Evolutionary conservation across 495 filamentous ascomycete species (phyloP).

Genomic region (Pyrenula massariospora): DNA sequence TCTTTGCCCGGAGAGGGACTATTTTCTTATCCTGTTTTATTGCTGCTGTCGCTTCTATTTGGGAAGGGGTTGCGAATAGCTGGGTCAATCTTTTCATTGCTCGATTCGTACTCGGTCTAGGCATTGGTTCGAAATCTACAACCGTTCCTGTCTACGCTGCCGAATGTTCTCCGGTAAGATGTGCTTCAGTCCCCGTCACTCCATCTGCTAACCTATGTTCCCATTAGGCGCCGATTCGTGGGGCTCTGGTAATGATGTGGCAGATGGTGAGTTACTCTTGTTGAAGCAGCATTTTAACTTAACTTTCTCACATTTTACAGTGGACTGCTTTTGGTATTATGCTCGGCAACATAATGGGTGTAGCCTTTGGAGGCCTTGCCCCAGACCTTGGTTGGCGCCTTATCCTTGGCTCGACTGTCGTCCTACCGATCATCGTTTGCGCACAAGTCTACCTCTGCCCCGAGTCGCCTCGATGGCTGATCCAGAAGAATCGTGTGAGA

Average conservation of each 20-base stretch:
- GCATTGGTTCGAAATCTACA: conserved; percentile 47
- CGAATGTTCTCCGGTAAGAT: conserved; percentile 43
- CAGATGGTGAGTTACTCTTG: conserved; percentile 30
- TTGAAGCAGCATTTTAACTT: conserved; percentile 8
- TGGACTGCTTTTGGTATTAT: conserved; percentile 70
- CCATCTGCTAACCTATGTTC: no score
- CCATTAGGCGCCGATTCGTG: conserved; percentile 35
- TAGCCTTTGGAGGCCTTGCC: conserved; percentile 44
- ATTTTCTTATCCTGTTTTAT: conserved; percentile 43
- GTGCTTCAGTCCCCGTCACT: no score
- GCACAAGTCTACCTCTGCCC: conserved; percentile 48
- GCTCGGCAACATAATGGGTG: conserved; percentile 60
- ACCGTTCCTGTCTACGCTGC: conserved; percentile 48
- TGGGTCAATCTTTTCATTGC: conserved; percentile 43
- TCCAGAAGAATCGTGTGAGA: conserved; percentile 39
- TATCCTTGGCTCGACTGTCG: conserved; percentile 34
- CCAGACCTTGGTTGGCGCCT: conserved; percentile 31
- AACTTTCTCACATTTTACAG: conserved; percentile 22
- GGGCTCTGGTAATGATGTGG: conserved; percentile 52
- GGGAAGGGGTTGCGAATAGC: conserved; percentile 34
- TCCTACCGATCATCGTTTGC: conserved; percentile 30
- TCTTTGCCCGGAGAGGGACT: conserved; percentile 43
- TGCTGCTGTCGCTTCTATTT: conserved; percentile 34
- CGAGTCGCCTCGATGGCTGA: conserved; percentile 58
- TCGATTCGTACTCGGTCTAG: conserved; percentile 49